Conservation (phyloP, 306 rosid genomes). For the Echinosophora koreensis region DNA sequence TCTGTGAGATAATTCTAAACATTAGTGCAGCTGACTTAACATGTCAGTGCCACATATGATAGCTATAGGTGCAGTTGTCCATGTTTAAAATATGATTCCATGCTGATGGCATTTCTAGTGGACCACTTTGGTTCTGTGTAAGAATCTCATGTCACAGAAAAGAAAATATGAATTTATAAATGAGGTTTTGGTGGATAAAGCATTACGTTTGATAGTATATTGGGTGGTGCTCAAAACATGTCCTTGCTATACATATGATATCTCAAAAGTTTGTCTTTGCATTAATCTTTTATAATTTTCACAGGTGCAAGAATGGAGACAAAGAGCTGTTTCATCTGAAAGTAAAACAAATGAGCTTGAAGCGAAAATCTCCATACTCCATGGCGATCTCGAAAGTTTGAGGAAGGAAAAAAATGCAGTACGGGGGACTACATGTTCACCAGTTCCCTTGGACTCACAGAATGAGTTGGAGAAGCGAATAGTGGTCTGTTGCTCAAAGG, state of each 20-base stretch:
- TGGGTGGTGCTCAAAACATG: neutral
- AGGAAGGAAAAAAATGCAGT: constrained; percentile 50
- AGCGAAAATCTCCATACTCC: constrained; percentile 51
- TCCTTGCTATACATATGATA: neutral
- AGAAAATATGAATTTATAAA: neutral
- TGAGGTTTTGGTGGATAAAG: neutral
- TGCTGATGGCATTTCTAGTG: constrained; percentile 10
- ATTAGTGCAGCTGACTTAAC: neutral
- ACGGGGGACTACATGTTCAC: constrained; percentile 35
- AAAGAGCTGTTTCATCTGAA: constrained; percentile 72
- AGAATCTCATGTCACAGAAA: neutral
- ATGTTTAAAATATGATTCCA: constrained; percentile 10
- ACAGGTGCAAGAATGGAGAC: constrained; percentile 91
- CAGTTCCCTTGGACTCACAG: constrained; percentile 50
- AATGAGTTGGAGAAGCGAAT: constrained; percentile 81
- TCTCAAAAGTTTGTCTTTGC: neutral
- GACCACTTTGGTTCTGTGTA: neutral
- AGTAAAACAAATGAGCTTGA: constrained; percentile 59
- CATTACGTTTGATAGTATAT: neutral
- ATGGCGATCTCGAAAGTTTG: constrained; percentile 55
- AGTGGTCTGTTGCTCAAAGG: constrained; percentile 74
- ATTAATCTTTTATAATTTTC: constrained; percentile 17
- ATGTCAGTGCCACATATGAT: neutral
- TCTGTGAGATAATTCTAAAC: neutral
- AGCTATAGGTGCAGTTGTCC: neutral